phyloP scores from a whole-genome alignment of 2,329 filamentous ascomycete species.

The Sporothrix pseudoabietina region DNA sequence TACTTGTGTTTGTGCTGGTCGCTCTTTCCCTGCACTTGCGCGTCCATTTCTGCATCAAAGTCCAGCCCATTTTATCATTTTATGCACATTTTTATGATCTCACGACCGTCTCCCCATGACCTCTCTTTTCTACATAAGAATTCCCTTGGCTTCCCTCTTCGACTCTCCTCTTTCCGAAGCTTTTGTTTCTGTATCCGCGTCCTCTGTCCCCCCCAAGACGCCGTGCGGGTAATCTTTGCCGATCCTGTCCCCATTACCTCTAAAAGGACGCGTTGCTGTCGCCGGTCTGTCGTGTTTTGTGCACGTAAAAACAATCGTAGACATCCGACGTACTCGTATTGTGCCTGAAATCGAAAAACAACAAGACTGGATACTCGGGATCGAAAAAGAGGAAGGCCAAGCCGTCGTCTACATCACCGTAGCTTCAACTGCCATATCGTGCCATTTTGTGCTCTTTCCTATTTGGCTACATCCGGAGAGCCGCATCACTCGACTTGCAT shows the following conservation, averaged over 20 bases:
- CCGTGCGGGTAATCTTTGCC: slow-evolving; percentile 26
- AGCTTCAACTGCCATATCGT: not conserved
- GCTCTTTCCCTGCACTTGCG: not conserved
- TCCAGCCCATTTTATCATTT: not conserved
- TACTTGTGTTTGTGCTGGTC: not conserved
- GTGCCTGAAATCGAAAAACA: not conserved
- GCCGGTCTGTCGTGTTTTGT: not conserved
- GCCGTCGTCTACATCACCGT: not conserved
- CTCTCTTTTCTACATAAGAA: not conserved
- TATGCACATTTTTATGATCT: not conserved
- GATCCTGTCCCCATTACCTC: not conserved
- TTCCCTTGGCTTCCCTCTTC: not conserved
- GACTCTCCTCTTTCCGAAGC: not conserved
- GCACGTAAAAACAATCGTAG: not conserved
- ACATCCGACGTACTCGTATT: not conserved
- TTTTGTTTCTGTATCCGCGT: not conserved
- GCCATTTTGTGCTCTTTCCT: not conserved
- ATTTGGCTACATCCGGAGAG: not conserved
- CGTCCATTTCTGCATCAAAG: not conserved
- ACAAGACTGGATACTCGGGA: not conserved
- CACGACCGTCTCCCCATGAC: not conserved
- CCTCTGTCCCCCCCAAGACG: not conserved
- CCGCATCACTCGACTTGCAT: not conserved
- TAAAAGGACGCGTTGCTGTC: slow-evolving; percentile 18
- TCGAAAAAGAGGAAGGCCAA: not conserved